These are phyloP conservation scores for Apiotrichum montevideense DNA, from an alignment of 1,284 basidiomycete genomes.

Conservation along the genomic window DNA sequence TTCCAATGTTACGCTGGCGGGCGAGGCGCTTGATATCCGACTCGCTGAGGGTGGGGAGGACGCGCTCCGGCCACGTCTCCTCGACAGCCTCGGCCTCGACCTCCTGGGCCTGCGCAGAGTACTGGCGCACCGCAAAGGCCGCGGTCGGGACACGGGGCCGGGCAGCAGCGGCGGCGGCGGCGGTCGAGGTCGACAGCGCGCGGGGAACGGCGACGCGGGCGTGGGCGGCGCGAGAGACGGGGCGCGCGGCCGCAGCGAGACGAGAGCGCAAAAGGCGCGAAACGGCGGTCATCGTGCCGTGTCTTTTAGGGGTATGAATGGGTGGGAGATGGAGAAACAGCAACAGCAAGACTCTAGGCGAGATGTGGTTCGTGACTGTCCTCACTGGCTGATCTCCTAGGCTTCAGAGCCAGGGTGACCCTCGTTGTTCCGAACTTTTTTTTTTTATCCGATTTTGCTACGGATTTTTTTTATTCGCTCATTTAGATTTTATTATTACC, in stretches of 20 bases:
- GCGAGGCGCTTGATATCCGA: constrained; percentile 35
- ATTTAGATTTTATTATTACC: too few relatives aligned
- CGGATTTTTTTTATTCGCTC: too few relatives aligned
- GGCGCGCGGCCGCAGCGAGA: neutral
- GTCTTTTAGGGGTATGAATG: constrained; percentile 3
- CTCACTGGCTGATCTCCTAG: too few relatives aligned
- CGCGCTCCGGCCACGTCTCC: constrained; percentile 36
- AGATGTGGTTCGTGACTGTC: too few relatives aligned
- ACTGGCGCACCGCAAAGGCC: constrained; percentile 11
- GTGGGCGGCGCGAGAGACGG: neutral
- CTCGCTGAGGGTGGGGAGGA: constrained; percentile 37
- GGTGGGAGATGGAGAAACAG: neutral
- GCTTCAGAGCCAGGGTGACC: too few relatives aligned
- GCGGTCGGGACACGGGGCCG: constrained; percentile 4
- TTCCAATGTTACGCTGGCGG: constrained; percentile 48
- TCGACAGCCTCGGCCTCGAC: constrained; percentile 20
- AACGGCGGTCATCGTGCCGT: constrained; percentile 16
- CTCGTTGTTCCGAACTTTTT: too few relatives aligned
- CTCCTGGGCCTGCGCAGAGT: constrained; percentile 21
- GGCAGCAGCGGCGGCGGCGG: neutral
- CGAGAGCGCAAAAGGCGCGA: constrained; percentile 14
- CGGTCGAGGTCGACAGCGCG: constrained; percentile 1
- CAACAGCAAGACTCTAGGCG: too few relatives aligned
- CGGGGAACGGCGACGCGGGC: neutral
- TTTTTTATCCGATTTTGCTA: too few relatives aligned